Conservation (phyloP, 768 basidiomycete genomes). For the Lentinula sp. region DNA sequence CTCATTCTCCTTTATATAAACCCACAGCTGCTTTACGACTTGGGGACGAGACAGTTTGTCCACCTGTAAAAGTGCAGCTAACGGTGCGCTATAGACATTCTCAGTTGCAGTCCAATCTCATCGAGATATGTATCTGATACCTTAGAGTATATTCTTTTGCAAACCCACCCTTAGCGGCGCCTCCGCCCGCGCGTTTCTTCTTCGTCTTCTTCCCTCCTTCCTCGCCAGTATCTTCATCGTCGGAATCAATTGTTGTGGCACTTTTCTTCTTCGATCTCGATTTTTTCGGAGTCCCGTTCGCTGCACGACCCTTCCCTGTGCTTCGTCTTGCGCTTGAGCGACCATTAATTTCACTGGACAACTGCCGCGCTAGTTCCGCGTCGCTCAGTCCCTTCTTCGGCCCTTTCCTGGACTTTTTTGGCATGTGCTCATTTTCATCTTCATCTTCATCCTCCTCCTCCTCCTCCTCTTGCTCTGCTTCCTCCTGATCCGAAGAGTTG, state of each 20-base stretch:
- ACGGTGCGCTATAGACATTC: constrained; percentile 50
- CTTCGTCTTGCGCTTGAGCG: constrained; percentile 51
- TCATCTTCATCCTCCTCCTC: constrained; percentile 23
- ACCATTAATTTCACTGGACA: constrained; percentile 66
- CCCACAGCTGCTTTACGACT: constrained; percentile 88
- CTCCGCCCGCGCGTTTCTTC: constrained; percentile 36
- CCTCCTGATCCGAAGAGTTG: constrained; percentile 17
- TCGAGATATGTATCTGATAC: constrained; percentile 28
- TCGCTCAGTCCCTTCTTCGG: constrained; percentile 52
- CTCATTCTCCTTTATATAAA: constrained; percentile 74
- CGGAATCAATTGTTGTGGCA: constrained; percentile 46
- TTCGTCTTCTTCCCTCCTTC: constrained; percentile 35
- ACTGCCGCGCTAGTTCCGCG: constrained; percentile 63
- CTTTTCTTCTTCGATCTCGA: constrained; percentile 47
- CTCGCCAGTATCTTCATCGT: constrained; percentile 43
- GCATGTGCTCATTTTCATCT: constrained; percentile 21
- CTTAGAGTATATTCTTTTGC: constrained; percentile 73
- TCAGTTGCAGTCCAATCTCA: constrained; percentile 5
- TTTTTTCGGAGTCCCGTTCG: constrained; percentile 38
- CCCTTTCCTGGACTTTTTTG: constrained; percentile 45
- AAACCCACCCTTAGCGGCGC: constrained; percentile 65
- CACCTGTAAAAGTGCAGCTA: constrained; percentile 63
- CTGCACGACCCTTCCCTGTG: constrained; percentile 23
- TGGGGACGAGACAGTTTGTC: constrained; percentile 79
- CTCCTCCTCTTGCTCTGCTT: constrained; percentile 26